phyloP scores from a whole-genome alignment of 768 basidiomycete genomes.

The Pleurotus tuber-regium region DNA sequence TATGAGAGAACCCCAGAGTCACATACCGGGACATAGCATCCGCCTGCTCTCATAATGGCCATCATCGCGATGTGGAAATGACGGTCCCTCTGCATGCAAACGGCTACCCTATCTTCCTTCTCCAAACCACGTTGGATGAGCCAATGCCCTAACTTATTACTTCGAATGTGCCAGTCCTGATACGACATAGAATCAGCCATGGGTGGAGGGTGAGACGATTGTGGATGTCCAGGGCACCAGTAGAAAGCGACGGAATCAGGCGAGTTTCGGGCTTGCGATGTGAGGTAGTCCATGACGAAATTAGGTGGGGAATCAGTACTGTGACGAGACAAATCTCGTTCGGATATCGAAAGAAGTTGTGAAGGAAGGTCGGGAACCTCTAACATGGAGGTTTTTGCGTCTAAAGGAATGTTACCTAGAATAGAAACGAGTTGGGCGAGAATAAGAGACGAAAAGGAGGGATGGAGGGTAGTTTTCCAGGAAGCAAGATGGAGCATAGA shows the following conservation, averaged over 20 bases:
- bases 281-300: conserved; percentile 30
- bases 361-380: conserved; percentile 15
- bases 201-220: conserved; percentile 14
- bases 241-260: conserved; percentile 24
- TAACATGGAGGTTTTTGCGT: conserved; percentile 13
- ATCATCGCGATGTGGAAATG: conserved; percentile 40
- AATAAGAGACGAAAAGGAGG: conserved; percentile 24
- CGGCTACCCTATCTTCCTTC: conserved; percentile 39
- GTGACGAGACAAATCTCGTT: conserved; percentile 11
- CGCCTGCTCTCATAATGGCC: conserved; percentile 46
- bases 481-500: conserved; percentile 16
- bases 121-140: conserved; percentile 31
- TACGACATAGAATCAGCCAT: conserved; percentile 32
- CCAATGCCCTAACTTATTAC: conserved; percentile 44
- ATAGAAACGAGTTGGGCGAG: conserved; percentile 23
- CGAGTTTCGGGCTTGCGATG: conserved; percentile 19
- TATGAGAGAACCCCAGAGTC: not conserved
- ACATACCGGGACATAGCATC: conserved; percentile 50
- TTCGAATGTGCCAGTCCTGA: conserved; percentile 28
- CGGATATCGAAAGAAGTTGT: conserved; percentile 24
- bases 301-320: not conserved
- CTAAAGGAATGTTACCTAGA: conserved; percentile 14
- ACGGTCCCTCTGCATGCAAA: conserved; percentile 42
- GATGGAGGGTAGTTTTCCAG: conserved; percentile 18
- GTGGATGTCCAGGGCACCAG: conserved; percentile 28